phyloP scores from a whole-genome alignment of 768 basidiomycete species.

The Rhizopogon vesiculosus region DNA sequence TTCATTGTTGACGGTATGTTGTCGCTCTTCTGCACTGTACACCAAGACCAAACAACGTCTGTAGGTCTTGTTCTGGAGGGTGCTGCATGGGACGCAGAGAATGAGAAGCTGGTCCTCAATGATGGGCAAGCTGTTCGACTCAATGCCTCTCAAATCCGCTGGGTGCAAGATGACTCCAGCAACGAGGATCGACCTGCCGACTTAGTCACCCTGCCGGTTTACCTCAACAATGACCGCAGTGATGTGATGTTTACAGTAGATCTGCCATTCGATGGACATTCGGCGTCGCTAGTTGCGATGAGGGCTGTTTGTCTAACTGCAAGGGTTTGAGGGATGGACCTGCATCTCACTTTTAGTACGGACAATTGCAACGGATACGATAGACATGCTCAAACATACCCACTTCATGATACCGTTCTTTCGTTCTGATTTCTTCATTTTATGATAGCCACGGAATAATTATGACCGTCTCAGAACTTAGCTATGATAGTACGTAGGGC shows the following conservation, averaged over 20 bases:
- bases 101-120: conserved; percentile 71
- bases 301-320: conserved; percentile 90
- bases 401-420: background rate
- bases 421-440: background rate
- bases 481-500: no score
- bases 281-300: conserved; percentile 72
- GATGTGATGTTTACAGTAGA: conserved; percentile 90
- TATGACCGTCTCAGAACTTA: no score
- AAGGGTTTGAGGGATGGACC: conserved; percentile 40
- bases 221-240: conserved; percentile 84
- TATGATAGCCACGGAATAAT: background rate
- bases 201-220: conserved; percentile 82
- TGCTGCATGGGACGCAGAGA: conserved; percentile 58
- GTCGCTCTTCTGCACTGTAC: conserved; percentile 4
- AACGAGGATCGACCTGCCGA: conserved; percentile 9
- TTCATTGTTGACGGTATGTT: conserved; percentile 76
- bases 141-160: conserved; percentile 79
- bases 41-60: background rate
- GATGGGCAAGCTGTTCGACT: conserved; percentile 79
- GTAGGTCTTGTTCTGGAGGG: conserved; percentile 86
- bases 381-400: conserved; percentile 13
- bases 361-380: no score
- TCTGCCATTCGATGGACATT: conserved; percentile 68
- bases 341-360: background rate
- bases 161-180: conserved; percentile 58